phyloP scores from a whole-genome alignment of 768 basidiomycete species.

The Pleurotus eryngii region DNA sequence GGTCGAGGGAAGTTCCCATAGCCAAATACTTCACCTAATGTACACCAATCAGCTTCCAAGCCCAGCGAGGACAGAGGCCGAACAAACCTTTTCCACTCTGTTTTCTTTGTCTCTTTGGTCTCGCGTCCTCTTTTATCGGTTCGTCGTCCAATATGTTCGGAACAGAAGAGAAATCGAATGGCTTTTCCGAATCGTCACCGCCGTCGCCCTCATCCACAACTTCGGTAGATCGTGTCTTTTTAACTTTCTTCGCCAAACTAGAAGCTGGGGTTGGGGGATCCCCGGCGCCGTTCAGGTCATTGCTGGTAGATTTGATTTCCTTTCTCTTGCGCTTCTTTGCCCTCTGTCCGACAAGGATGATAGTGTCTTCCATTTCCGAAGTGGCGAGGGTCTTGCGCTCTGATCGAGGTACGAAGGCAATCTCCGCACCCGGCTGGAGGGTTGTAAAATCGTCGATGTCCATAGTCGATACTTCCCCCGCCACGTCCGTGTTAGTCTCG shows the following conservation, averaged over 20 bases:
- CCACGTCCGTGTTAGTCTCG: not conserved
- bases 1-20: conserved; percentile 64
- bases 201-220: not conserved
- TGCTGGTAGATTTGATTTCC: conserved; percentile 19
- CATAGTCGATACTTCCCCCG: conserved; percentile 17
- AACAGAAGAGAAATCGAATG: conserved; percentile 66
- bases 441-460: not conserved
- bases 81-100: conserved; percentile 28
- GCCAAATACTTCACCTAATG: conserved; percentile 34
- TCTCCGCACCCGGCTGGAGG: conserved; percentile 55
- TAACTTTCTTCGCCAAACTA: conserved; percentile 10
- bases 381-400: conserved; percentile 37
- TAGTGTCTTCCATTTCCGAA: conserved; percentile 44
- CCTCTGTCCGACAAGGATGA: conserved; percentile 71
- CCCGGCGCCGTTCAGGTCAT: conserved; percentile 14
- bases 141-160: conserved; percentile 72
- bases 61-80: no score
- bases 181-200: conserved; percentile 27
- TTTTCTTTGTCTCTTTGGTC: conserved; percentile 48
- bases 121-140: conserved; percentile 33
- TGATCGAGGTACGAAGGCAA: conserved; percentile 73
- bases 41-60: not conserved
- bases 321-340: conserved; percentile 65
- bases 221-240: conserved; percentile 20
- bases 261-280: conserved; percentile 14